Base-by-base conservation (phyloP, 495 filamentous ascomycete genomes). In the Neurospora sp. region DNA sequence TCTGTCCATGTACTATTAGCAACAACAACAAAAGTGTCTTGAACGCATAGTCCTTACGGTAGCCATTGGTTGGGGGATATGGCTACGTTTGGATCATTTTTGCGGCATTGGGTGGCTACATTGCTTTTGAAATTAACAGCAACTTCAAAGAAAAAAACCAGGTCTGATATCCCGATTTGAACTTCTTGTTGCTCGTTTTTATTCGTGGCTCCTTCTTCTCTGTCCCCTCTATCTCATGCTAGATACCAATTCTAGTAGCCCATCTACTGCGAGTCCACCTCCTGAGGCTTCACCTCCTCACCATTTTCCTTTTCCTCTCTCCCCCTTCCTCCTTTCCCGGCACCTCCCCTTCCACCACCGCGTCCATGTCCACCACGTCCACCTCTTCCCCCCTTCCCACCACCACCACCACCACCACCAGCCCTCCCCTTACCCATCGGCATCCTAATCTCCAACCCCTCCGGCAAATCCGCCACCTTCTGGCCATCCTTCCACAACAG, bases 401-500 rank as follows among this genome's bases (percentile, higher is more conserved):
- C 73, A n/a, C 78, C 77, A 40, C 75, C 69, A 22, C 35, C 35
- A 35, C 42, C 74, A 0, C 73, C 74, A 8, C 76, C 74, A 40
- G 79, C 71, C 70, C 75, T 71, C 9, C 77, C 82, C 79, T 88
- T 87, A 40, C 85, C 87, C 71, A 72, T 69, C n/a, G 87, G 86
- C 68, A 80, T 70, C 74, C 76, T 81, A 40, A 78, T 79, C 73
- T 79, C 85, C 37, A 88, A 40, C 9, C 75, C 78, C 40, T 76
- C 78, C 8, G 87, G 88, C 75, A 90, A 78, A 76, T 90, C 86
- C 69, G 86, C 85, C 7, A 92, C 81, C 76, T 85, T 82, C 77
- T 85, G 79, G 0, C 92, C 91, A 40, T 87, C 82, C 76, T 88
- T 86, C 91, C 90, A 93, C 46, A 93, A 78, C 70, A 89, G 80